phyloP scores from a whole-genome alignment of 768 basidiomycete species.

The Boletus reticulatus region DNA sequence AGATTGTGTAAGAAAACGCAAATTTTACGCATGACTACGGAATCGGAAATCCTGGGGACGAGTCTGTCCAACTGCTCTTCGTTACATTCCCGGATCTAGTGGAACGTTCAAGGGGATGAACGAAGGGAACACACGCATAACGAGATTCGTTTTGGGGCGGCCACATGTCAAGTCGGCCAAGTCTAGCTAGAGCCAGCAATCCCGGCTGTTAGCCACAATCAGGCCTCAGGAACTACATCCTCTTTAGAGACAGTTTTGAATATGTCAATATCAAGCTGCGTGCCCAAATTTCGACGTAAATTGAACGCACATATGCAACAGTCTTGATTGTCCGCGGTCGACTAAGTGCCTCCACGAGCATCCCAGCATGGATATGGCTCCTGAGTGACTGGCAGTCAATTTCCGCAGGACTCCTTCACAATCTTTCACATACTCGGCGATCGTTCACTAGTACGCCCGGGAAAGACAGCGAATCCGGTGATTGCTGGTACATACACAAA shows the following conservation, averaged over 20 bases:
- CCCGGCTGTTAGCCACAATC: slow-evolving; percentile 5
- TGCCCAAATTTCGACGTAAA: slow-evolving; percentile 20
- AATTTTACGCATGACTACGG: slow-evolving; percentile 1
- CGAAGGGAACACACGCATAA: slow-evolving; percentile 2
- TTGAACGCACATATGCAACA: slow-evolving; percentile 5
- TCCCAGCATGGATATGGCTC: not conserved
- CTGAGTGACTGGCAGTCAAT: slow-evolving; percentile 6
- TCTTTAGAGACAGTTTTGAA: slow-evolving; percentile 2
- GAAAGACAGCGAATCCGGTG: slow-evolving; percentile 1
- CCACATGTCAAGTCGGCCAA: slow-evolving; percentile 20
- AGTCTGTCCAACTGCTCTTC: not conserved
- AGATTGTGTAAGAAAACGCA: slow-evolving; percentile 13
- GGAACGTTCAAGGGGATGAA: slow-evolving; percentile 26
- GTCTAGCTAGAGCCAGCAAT: not conserved
- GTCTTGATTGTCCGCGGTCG: slow-evolving; percentile 3
- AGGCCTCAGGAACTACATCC: slow-evolving; percentile 1
- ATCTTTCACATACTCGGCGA: slow-evolving; percentile 4
- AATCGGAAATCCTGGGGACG: slow-evolving; percentile 1
- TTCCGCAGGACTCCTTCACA: slow-evolving; percentile 1
- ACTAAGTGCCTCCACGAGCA: not conserved
- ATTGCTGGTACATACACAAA: not conserved
- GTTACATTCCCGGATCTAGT: slow-evolving; percentile 5
- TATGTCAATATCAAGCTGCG: slow-evolving; percentile 7
- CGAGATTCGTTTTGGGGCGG: slow-evolving; percentile 21
- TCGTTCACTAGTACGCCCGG: not conserved